Conservation (phyloP, 1,284 basidiomycete genomes). For the Tausonia pullulans region DNA sequence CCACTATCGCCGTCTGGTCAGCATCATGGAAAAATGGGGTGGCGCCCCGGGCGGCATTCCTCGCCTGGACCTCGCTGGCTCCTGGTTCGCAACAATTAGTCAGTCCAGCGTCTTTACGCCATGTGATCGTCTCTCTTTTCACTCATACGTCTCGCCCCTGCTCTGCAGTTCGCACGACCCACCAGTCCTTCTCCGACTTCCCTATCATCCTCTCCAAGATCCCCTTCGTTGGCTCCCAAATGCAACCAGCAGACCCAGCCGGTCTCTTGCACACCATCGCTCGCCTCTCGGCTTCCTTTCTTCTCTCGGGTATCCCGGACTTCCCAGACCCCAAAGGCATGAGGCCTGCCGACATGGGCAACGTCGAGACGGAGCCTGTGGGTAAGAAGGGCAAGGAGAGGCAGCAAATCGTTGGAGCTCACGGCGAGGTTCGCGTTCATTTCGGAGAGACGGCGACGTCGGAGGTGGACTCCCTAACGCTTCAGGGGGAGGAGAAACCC, state of each 20-base stretch:
- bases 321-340: not conserved
- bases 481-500: too few relatives aligned
- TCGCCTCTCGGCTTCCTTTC: not conserved
- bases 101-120: not conserved
- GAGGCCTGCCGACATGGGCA: not conserved
- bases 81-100: not conserved
- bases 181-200: constrained; percentile 11
- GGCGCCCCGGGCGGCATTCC: not conserved
- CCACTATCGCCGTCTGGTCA: constrained; percentile 2
- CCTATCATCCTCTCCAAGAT: constrained; percentile 6
- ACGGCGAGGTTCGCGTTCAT: constrained; percentile 6
- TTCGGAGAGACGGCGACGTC: not conserved
- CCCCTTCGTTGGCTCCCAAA: not conserved
- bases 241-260: not conserved
- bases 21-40: constrained; percentile 5
- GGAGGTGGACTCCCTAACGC: too few relatives aligned
- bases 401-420: not conserved
- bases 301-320: not conserved
- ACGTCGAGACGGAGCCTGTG: not conserved
- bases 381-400: not conserved
- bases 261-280: constrained; percentile 1
- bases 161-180: not conserved
- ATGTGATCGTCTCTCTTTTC: not conserved
- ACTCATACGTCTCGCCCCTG: too few relatives aligned
- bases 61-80: not conserved